Evolutionary conservation across 2,329 filamentous ascomycete species (phyloP).

Genomic region (Ilyonectria robusta): DNA sequence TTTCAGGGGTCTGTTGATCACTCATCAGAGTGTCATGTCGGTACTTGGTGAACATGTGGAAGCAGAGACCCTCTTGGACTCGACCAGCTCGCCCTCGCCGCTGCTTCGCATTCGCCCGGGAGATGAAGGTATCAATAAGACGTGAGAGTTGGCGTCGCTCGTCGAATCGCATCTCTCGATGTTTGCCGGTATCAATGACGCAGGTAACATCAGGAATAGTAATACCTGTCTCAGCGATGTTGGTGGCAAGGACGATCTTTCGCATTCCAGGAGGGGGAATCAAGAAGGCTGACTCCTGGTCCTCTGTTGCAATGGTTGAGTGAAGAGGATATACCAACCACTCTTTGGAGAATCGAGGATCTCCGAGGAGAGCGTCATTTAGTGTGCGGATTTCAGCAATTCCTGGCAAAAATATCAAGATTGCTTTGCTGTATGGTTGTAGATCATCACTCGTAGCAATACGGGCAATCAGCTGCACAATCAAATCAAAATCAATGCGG

Average conservation of each 20-base stretch:
- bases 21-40: slow-evolving; percentile 88
- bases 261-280: slow-evolving; percentile 85
- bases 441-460: slow-evolving; percentile 80
- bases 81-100: slow-evolving; percentile 93
- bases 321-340: slow-evolving; percentile 94
- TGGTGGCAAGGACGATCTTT: slow-evolving; percentile 97
- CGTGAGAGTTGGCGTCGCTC: slow-evolving; percentile 92
- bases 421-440: slow-evolving; percentile 84
- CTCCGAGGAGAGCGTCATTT: slow-evolving; percentile 86
- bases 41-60: slow-evolving; percentile 93
- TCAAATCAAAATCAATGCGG: slow-evolving; percentile 89
- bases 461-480: slow-evolving; percentile 82
- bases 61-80: slow-evolving; percentile 95
- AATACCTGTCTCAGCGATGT: slow-evolving; percentile 98
- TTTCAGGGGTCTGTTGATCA: slow-evolving; percentile 96
- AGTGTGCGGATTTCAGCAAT: slow-evolving; percentile 92
- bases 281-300: slow-evolving; percentile 93
- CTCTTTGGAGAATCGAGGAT: slow-evolving; percentile 79
- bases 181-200: slow-evolving; percentile 96
- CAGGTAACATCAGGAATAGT: slow-evolving; percentile 98
- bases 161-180: slow-evolving; percentile 97
- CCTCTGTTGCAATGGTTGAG: slow-evolving; percentile 94
- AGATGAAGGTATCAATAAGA: slow-evolving; percentile 95
- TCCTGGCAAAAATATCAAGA: slow-evolving; percentile 94
- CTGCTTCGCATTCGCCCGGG: slow-evolving; percentile 95